Base-by-base conservation (phyloP, 768 basidiomycete genomes). In the Suillus cothurnatus region DNA sequence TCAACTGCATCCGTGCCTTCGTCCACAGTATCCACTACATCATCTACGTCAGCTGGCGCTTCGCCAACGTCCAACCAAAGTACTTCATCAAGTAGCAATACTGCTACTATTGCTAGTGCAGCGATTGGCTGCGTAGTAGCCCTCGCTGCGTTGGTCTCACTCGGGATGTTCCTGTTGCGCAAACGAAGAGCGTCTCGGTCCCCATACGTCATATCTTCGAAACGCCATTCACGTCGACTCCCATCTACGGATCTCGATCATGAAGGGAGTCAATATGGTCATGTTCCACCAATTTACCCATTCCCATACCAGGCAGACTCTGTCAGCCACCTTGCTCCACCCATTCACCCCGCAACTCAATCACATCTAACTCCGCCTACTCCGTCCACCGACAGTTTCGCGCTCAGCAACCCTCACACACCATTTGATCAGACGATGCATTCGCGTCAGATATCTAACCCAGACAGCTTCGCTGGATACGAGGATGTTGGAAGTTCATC, bases 111-210 rank as follows among this genome's bases (percentile, higher is more conserved):
- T 56, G 82, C 82, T 9, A 86, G 77, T 56, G 65, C 67, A 55
- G 84, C 84, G 12, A 79, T 86, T 45, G 86, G 87, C 55, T 81
- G 76, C 36, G 72, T 89, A 36, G 67, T 87, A 41, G 86, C 86
- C 63, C 70, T 88, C 26, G 82, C 85, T n/a, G 81, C 81, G 19
- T 71, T 83, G 28, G 76, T 85, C 34, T 82, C 83, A 4, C 75
- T 90, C 21, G 83, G 79, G 9, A 70, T 86, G 11, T 88, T 85
- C 72, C 86, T 80, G 76, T 68, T 88, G 19, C 78, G 70, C 53
- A 74, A 73, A 32, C 68, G 73, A 55, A 73, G 70, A 61, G 70
- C 63, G 28, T 57, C 64, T 4, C 66, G 64, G 39, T 65, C 68
- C 41, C 64, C 76, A 70, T 73, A 83, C 68, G 77, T 69, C 64